A percentile compares a stretch with the other conserved stretches of the same genome.
phyloP scores from a whole-genome alignment of 352 stramenopile species.

The Phytopythium delawarense region DNA sequence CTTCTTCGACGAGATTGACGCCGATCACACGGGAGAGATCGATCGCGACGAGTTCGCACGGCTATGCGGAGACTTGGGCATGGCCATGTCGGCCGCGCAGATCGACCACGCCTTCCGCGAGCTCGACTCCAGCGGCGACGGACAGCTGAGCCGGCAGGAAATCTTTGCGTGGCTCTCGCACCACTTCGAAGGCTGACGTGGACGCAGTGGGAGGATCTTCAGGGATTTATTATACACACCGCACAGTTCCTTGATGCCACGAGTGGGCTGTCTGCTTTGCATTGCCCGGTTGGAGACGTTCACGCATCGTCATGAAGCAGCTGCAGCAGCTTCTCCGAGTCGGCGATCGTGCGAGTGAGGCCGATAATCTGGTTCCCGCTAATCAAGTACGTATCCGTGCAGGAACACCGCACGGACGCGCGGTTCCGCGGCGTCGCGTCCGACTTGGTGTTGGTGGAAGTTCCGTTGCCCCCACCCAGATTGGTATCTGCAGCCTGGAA shows the following conservation, averaged over 20 bases:
- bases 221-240: conserved; percentile 1
- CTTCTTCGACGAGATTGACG: conserved; percentile 63
- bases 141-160: conserved; percentile 53
- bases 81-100: conserved; percentile 54
- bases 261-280: neutral
- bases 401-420: conserved; percentile 53
- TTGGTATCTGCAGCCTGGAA: conserved; percentile 40
- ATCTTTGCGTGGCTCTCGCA: conserved; percentile 52
- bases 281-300: conserved; percentile 12
- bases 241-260: conserved; percentile 8
- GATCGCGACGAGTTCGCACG: conserved; percentile 61
- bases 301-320: conserved; percentile 48
- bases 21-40: conserved; percentile 51
- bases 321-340: conserved; percentile 74
- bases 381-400: conserved; percentile 75
- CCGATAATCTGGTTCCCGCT: conserved; percentile 68
- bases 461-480: neutral
- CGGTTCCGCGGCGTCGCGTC: neutral
- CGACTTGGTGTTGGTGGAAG: neutral
- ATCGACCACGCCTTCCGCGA: conserved; percentile 53
- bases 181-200: conserved; percentile 28
- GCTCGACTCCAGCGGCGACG: conserved; percentile 58
- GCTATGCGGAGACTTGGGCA: conserved; percentile 61
- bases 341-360: conserved; percentile 73
- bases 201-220: neutral